Evolutionary conservation across 2,329 filamentous ascomycete species (phyloP).

Genomic region (Phialemonium atrogriseum): DNA sequence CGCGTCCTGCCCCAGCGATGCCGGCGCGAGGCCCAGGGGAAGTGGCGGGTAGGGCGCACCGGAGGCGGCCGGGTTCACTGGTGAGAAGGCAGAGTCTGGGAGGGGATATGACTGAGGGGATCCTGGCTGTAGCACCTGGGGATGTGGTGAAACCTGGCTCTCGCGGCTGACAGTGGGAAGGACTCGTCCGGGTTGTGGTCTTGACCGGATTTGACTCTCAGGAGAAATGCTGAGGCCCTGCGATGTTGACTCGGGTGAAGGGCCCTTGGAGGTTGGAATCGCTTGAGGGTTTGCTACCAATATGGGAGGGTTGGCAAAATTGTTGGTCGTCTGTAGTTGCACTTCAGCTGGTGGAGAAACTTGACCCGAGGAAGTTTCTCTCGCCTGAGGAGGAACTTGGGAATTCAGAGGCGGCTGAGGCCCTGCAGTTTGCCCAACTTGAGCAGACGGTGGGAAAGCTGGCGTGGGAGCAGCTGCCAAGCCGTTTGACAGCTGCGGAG

Average conservation of each 20-base stretch:
- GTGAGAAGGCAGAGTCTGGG: conserved; percentile 12
- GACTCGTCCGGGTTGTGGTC: conserved; percentile 7
- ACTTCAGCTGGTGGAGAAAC: too few species aligned
- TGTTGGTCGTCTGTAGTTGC: too few species aligned
- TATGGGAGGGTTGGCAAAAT: too few species aligned
- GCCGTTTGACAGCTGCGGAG: not conserved
- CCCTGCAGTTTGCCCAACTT: too few species aligned
- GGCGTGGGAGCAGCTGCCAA: too few species aligned
- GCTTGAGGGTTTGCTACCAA: too few species aligned
- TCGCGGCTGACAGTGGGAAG: conserved; percentile 4
- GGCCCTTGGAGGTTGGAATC: too few species aligned
- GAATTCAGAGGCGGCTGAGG: too few species aligned
- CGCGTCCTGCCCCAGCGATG: conserved; percentile 4
- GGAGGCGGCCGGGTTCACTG: conserved; percentile 10
- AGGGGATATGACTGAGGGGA: conserved; percentile 12
- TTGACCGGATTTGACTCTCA: conserved; percentile 6
- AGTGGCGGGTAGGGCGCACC: conserved; percentile 7
- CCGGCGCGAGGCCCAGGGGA: conserved; percentile 1
- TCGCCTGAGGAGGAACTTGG: too few species aligned
- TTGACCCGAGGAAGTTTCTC: too few species aligned
- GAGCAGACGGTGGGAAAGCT: too few species aligned
- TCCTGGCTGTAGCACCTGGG: conserved; percentile 10
- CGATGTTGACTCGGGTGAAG: too few species aligned
- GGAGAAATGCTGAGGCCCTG: conserved; percentile 6
- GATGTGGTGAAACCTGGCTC: conserved; percentile 6